phyloP scores from a whole-genome alignment of 352 stramenopile species.

The Globisporangium radiosum region DNA sequence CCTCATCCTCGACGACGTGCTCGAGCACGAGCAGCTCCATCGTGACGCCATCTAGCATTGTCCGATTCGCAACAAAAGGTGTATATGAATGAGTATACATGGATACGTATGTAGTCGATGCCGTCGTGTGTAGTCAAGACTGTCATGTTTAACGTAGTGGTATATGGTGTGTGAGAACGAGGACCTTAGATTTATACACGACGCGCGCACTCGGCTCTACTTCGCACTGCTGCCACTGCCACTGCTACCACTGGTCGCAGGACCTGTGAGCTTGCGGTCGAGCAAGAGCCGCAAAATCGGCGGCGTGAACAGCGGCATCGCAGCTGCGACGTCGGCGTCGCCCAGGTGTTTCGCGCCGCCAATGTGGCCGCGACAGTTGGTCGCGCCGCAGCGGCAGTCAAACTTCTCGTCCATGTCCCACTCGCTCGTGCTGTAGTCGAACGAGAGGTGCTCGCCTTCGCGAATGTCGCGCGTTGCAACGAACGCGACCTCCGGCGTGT shows the following conservation, averaged over 20 bases:
- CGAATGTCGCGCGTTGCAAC: conserved; percentile 70
- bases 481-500: conserved; percentile 63
- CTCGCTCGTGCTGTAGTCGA: conserved; percentile 88
- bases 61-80: no score
- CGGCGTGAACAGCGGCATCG: conserved; percentile 65
- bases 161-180: not conserved
- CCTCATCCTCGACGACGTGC: conserved; percentile 28
- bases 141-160: no score
- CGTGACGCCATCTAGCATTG: no score
- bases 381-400: conserved; percentile 66
- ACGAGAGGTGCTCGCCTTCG: conserved; percentile 70
- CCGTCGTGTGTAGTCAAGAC: no score
- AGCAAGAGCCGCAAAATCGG: conserved; percentile 67
- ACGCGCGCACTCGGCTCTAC: not conserved
- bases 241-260: not conserved
- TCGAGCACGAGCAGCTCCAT: conserved; percentile 2
- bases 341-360: conserved; percentile 76
- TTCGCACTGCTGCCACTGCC: not conserved
- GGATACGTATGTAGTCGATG: not conserved
- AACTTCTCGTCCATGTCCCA: conserved; percentile 92
- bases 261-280: conserved; percentile 22
- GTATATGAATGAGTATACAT: not conserved
- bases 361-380: conserved; percentile 59
- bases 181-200: not conserved
- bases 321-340: conserved; percentile 38